Conservation (phyloP, 2,329 filamentous ascomycete species). For the Trichophyton simii region DNA sequence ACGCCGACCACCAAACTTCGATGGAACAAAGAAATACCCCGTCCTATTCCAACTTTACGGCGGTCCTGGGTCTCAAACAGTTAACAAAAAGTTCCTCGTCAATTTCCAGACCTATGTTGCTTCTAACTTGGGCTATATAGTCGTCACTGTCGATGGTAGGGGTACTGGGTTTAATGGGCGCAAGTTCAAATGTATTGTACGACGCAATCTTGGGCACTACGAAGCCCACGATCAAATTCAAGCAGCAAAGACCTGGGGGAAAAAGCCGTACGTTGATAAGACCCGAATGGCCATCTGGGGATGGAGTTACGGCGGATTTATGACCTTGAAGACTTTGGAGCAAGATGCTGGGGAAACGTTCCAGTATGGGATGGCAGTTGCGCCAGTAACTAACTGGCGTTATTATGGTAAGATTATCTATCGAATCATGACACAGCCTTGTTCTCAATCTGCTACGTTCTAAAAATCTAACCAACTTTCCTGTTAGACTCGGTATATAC, state of each 20-base stretch:
- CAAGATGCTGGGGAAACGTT: constrained; percentile 80
- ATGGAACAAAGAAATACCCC: constrained; percentile 71
- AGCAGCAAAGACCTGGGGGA: constrained; percentile 71
- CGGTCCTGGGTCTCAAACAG: constrained; percentile 82
- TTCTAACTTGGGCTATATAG: constrained; percentile 74
- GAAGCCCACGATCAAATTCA: constrained; percentile 87
- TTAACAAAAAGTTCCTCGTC: constrained; percentile 65
- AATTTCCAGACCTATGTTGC: constrained; percentile 89
- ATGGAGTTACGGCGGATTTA: constrained; percentile 95
- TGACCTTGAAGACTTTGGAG: constrained; percentile 89
- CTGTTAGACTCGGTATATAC: constrained; percentile 69
- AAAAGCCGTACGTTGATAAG: constrained; percentile 70
- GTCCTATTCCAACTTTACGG: constrained; percentile 93
- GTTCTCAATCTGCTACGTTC: background rate
- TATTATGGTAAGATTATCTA: constrained; percentile 53
- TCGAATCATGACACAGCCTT: constrained; percentile 18
- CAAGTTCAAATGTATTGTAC: constrained; percentile 65
- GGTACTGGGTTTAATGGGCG: constrained; percentile 87
- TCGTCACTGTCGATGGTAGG: constrained; percentile 85
- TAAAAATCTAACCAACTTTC: constrained; percentile 1
- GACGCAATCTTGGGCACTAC: constrained; percentile 70
- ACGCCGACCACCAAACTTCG: constrained; percentile 78
- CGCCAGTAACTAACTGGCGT: constrained; percentile 95
- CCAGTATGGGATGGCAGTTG: constrained; percentile 94
- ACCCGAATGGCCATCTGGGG: constrained; percentile 88